Evolutionary conservation across 2,329 filamentous ascomycete genomes (phyloP).

Genomic region (Ascosphaera apis): DNA sequence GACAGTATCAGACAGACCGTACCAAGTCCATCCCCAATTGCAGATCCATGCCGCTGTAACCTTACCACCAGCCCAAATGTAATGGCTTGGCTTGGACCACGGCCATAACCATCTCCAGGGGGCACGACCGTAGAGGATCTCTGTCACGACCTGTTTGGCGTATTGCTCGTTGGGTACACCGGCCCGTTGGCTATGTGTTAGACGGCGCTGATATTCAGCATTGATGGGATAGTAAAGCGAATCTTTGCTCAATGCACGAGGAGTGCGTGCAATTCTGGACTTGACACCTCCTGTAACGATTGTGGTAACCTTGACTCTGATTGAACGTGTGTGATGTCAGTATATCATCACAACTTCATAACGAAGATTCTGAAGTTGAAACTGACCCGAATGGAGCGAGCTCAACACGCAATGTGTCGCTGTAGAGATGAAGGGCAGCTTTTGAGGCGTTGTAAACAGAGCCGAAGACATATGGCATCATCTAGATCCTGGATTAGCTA

Average conservation of each 20-base stretch:
- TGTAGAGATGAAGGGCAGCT: slow-evolving; percentile 34
- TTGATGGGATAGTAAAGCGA: slow-evolving; percentile 30
- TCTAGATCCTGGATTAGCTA: slow-evolving; percentile 6
- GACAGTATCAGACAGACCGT: slow-evolving; percentile 13
- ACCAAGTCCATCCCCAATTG: slow-evolving; percentile 24
- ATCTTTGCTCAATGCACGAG: slow-evolving; percentile 23
- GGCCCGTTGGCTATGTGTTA: slow-evolving; percentile 30
- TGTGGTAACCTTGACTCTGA: slow-evolving; percentile 27
- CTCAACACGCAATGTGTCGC: slow-evolving; percentile 34
- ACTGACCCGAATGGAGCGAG: slow-evolving; percentile 25
- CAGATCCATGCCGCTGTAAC: slow-evolving; percentile 27
- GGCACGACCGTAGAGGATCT: slow-evolving; percentile 25
- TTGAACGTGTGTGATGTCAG: neutral
- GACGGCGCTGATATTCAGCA: slow-evolving; percentile 26
- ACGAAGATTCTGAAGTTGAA: too few species aligned
- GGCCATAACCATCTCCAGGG: slow-evolving; percentile 29
- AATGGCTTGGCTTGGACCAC: slow-evolving; percentile 7
- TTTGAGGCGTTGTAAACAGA: slow-evolving; percentile 35
- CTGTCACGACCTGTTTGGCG: slow-evolving; percentile 29
- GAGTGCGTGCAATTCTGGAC: slow-evolving; percentile 31
- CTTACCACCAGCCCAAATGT: slow-evolving; percentile 25
- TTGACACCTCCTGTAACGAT: slow-evolving; percentile 37
- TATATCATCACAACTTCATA: too few species aligned
- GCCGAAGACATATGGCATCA: slow-evolving; percentile 22
- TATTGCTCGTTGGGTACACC: slow-evolving; percentile 30